These are phyloP conservation scores for Lagenidium sp. DNA, from an alignment of 352 stramenopile species.

Conservation along the genomic window DNA sequence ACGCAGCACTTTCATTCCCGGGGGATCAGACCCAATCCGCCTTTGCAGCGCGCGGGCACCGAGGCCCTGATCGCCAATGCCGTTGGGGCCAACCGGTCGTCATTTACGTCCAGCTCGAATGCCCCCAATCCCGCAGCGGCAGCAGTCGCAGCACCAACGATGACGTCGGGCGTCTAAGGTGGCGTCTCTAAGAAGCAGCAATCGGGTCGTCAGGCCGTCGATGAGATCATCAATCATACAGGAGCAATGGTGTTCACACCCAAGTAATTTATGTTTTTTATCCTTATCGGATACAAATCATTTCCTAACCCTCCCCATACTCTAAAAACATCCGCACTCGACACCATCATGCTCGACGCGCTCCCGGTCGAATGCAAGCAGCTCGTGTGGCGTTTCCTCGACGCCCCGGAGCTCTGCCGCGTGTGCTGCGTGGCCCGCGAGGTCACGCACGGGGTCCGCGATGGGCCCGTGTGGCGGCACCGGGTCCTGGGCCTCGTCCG, in stretches of 20 bases:
- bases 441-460: conserved; percentile 23
- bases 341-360: conserved; percentile 21
- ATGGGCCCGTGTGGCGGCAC: conserved; percentile 26
- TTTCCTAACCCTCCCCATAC: no score
- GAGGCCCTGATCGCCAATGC: conserved; percentile 12
- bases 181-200: no score
- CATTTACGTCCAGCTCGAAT: no score
- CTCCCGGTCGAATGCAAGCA: conserved; percentile 61
- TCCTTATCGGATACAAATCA: no score
- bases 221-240: no score
- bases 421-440: conserved; percentile 22
- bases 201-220: no score
- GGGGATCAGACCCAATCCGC: conserved; percentile 38
- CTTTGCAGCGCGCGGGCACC: conserved; percentile 28
- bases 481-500: conserved; percentile 14
- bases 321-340: no score
- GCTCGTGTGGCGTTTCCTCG: conserved; percentile 42
- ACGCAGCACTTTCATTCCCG: conserved; percentile 50
- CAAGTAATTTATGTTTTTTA: no score
- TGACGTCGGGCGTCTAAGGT: no score
- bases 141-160: neutral
- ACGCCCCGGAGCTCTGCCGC: conserved; percentile 39
- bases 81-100: no score
- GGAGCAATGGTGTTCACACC: no score
- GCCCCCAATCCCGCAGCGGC: no score